Base-by-base conservation (phyloP, 2,329 filamentous ascomycete species). In the Lasiodiplodia sp. region DNA sequence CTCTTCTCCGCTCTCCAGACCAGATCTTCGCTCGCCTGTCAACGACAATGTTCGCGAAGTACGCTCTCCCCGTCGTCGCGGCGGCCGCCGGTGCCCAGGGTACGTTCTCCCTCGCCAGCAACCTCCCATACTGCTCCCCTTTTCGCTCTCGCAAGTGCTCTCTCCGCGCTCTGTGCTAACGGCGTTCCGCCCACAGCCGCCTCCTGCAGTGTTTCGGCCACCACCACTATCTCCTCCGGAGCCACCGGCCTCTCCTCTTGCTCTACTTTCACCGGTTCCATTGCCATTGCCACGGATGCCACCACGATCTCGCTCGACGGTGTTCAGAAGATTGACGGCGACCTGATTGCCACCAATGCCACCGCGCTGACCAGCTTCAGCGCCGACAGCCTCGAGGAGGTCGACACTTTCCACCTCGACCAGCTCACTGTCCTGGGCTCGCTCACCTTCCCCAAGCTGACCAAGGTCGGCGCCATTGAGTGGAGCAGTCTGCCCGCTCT, bases 401-500 rank as follows among this genome's bases (percentile, higher is more conserved):
- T 99, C 76, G 90, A 91, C 60, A 81, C 79, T n/a, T 94, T 97
- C 84, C 80, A 83, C 69, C 83, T 98, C 71, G 83, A 87, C 73
- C 88, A 88, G 72, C 84, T 93, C 68, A 92, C 90, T 71, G 83
- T 88, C 44, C 86, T 99, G 68, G 88, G 86, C 74, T 87, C 83
- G 68, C 84, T 98, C 70, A 84, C 81, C 73, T 90, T 97, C 83
- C 82, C 86, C 69, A 76, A 83, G 31, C 89, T 99, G 69, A 86
- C 81, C 70, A 82, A 82, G 40, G 89, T 96, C 71, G 87, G 87
- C 72, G 81, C 82, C 69, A 90, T 98, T 79, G 81, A 86, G 73
- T 94, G 92, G 87, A 83, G 87, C 69, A 91, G 91, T 73, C 88
- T 97, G 52, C 90, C 90, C 71, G 83, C 84, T 72, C 84, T 92